A percentile compares a stretch with the other conserved stretches of the same genome.
These are phyloP conservation scores for Austroboletus festivus DNA, from an alignment of 768 basidiomycete genomes.

Conservation along the genomic window DNA sequence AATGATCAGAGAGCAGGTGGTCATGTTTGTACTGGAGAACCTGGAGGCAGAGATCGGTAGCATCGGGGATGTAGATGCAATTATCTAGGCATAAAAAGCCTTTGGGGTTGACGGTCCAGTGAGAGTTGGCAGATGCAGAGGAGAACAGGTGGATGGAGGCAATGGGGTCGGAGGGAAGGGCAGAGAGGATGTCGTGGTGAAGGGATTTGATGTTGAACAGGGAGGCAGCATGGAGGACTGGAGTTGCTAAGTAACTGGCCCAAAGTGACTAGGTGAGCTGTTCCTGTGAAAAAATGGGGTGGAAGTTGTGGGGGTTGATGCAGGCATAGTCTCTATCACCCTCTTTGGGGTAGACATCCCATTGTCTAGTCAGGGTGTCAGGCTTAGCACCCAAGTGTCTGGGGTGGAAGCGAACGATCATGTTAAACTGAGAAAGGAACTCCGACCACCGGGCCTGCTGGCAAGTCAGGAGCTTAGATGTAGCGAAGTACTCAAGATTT, in stretches of 20 bases:
- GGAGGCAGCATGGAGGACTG: too few relatives aligned
- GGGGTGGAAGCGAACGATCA: too few relatives aligned
- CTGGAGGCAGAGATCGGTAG: background rate
- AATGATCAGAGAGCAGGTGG: too few relatives aligned
- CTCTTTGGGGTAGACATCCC: conserved; percentile 6
- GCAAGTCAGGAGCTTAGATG: too few relatives aligned
- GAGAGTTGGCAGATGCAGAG: background rate
- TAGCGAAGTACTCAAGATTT: background rate
- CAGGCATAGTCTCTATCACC: background rate
- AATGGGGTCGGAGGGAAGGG: background rate
- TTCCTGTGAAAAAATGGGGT: background rate
- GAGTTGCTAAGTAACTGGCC: background rate
- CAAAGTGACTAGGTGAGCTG: background rate
- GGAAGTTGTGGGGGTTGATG: background rate
- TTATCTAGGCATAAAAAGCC: background rate
- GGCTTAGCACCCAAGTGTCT: background rate
- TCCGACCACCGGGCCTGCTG: too few relatives aligned
- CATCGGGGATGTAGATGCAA: background rate
- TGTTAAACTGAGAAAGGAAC: too few relatives aligned
- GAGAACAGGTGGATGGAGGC: background rate
- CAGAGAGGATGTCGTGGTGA: background rate
- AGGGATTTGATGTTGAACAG: background rate
- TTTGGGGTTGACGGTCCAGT: background rate
- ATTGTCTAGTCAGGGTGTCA: background rate
- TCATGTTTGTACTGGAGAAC: too few relatives aligned